A percentile compares a stretch with the other conserved stretches of the same genome.
Conservation (phyloP, 164 flowering plant species). For the Magnolia kwangsiensis region DNA sequence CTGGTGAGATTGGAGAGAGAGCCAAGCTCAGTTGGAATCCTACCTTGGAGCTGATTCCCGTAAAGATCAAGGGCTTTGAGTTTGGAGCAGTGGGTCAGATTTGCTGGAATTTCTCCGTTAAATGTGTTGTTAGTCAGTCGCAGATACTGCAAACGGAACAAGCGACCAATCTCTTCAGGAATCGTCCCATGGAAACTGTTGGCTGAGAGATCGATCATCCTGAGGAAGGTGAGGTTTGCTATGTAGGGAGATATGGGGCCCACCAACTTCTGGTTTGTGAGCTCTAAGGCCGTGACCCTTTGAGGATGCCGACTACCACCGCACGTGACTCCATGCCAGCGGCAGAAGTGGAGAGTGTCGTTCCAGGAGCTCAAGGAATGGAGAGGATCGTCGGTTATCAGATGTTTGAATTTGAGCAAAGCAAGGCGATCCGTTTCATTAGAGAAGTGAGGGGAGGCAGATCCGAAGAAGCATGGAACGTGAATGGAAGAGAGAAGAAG, state of each 20-base stretch:
- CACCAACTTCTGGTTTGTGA: neutral
- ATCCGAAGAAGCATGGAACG: too few relatives aligned
- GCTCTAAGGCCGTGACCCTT: constrained; percentile 4
- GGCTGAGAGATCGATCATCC: neutral
- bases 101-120: constrained; percentile 3
- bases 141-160: neutral
- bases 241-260: constrained; percentile 7
- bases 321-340: constrained; percentile 7
- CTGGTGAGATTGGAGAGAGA: neutral
- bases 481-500: too few relatives aligned
- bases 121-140: neutral
- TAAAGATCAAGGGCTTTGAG: neutral
- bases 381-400: constrained; percentile 1
- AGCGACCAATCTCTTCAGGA: constrained; percentile 12
- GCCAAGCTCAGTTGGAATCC: constrained; percentile 2
- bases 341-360: constrained; percentile 2
- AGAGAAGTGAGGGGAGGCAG: too few relatives aligned
- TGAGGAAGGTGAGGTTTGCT: constrained; percentile 15
- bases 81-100: constrained; percentile 2
- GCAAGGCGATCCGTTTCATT: constrained; percentile 6
- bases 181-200: constrained; percentile 7
- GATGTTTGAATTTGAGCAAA: neutral
- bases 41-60: neutral
- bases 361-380: constrained; percentile 1
- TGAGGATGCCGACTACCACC: neutral